Conservation (phyloP, 805 yeast genomes). For the Myxozyma mucilagina region DNA sequence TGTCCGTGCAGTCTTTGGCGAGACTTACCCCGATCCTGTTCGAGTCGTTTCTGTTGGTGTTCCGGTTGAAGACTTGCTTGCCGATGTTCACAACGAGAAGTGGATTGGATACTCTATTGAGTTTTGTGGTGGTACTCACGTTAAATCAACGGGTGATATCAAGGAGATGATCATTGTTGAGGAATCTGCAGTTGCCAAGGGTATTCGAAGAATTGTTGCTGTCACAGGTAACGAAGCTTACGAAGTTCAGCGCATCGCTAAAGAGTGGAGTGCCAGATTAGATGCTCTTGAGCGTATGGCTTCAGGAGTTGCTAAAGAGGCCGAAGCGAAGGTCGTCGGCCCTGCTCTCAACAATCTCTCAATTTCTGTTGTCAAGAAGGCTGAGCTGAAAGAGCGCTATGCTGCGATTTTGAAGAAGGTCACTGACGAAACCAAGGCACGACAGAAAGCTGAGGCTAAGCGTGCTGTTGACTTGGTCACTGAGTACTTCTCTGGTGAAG, state of each 20-base stretch:
- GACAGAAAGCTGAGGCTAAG: slow-evolving; percentile 85
- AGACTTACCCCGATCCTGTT: slow-evolving; percentile 98
- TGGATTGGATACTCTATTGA: slow-evolving; percentile 85
- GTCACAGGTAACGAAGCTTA: slow-evolving; percentile 90
- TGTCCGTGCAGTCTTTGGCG: slow-evolving; percentile 97
- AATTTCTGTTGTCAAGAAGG: slow-evolving; percentile 80
- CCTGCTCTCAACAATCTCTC: slow-evolving; percentile 79
- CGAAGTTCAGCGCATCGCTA: slow-evolving; percentile 83
- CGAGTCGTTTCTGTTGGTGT: slow-evolving; percentile 96
- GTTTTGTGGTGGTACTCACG: slow-evolving; percentile 99
- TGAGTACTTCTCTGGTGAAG: slow-evolving; percentile 52
- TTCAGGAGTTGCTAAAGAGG: slow-evolving; percentile 77
- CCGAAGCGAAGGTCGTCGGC: slow-evolving; percentile 76
- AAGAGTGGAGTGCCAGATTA: slow-evolving; percentile 64
- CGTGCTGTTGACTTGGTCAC: slow-evolving; percentile 76
- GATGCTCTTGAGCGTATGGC: slow-evolving; percentile 61
- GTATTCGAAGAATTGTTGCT: slow-evolving; percentile 96
- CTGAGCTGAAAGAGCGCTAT: slow-evolving; percentile 70
- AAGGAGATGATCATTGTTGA: slow-evolving; percentile 86
- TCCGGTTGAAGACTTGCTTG: slow-evolving; percentile 77
- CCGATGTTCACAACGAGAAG: slow-evolving; percentile 65
- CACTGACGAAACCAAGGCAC: slow-evolving; percentile 82
- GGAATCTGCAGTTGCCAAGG: slow-evolving; percentile 98
- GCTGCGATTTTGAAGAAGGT: slow-evolving; percentile 77
- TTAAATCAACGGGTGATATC: slow-evolving; percentile 86